Percentiles rank a stretch among this genome's conserved stretches.
phyloP scores from a whole-genome alignment of 768 basidiomycete species.

The Amanita molliuscula region DNA sequence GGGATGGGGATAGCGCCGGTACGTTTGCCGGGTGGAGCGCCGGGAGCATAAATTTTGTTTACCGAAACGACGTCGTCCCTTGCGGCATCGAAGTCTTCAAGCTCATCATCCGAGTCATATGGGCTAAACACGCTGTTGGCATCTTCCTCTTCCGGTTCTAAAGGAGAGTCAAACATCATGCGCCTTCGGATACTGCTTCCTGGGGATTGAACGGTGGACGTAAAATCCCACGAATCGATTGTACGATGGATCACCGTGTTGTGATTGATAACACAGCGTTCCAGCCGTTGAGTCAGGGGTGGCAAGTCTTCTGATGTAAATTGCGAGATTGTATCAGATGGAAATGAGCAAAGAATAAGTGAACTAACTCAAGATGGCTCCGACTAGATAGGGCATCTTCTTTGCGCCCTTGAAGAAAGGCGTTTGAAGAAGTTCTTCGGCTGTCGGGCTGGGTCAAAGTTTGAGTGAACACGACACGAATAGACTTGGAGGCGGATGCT shows the following conservation, averaged over 20 bases:
- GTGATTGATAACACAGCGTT: constrained; percentile 40
- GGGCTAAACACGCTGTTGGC: constrained; percentile 2
- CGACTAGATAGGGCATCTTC: constrained; percentile 70
- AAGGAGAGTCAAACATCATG: neutral
- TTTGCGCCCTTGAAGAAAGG: constrained; percentile 75
- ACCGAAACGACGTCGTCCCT: neutral
- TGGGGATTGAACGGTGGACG: constrained; percentile 32
- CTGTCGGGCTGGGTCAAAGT: constrained; percentile 48
- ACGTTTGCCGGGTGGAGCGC: neutral
- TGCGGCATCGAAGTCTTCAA: neutral
- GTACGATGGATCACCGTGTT: constrained; percentile 29
- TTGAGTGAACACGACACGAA: neutral
- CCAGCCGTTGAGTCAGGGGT: constrained; percentile 63
- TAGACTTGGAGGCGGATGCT: constrained; percentile 1
- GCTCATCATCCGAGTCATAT: constrained; percentile 1
- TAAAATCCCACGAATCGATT: constrained; percentile 78
- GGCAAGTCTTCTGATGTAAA: constrained; percentile 47
- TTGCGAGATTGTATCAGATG: neutral
- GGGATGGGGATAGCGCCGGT: constrained; percentile 2
- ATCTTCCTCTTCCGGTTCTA: constrained; percentile 1
- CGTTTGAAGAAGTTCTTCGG: constrained; percentile 64
- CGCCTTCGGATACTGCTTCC: constrained; percentile 2
- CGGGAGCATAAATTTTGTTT: neutral
- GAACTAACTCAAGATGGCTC: constrained; percentile 52
- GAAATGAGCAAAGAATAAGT: neutral